Base-by-base conservation (phyloP, 139 green algal species). In the Coelastrella sp. region DNA sequence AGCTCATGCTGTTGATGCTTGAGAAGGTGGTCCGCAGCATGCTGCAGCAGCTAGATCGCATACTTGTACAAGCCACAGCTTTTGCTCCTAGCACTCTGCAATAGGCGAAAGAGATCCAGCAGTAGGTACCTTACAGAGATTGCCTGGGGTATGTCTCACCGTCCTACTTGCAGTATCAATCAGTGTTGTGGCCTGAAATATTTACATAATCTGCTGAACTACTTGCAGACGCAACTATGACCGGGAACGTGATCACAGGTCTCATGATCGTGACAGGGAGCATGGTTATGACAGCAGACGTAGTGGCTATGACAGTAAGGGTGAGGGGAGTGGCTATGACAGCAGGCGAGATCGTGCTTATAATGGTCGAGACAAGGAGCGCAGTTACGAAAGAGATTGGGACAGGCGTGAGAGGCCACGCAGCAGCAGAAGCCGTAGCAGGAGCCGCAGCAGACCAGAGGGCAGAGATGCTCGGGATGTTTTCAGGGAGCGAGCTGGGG, bases 391-490 rank as follows among this genome's bases (percentile, higher is more conserved):
- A 41, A 48, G 81, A 3, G 76, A 86, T 57, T 34, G 71, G 4
- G 72, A 77, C 53, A n/a, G 69, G 30, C 30, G 34, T 34, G 57
- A 75, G 17, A 84, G 60, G 38, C 23, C 35, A 23, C 11, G 17
- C 75, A 57, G 35, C 71, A 53, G 45, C 32, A 45, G 83, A 40
- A 85, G 84, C 3, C 51, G 75, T 37, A 88, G 84, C 84, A 38
- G 63, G 5, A 76, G 75, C 48, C 66, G 63, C 15, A 48, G 48
- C 11, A 48, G 51, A 4, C 45, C 38, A 27, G 74, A 57, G 63
- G 75, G 84, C 21, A 50, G 76, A 41, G 83, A 88, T 57, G 84
- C 84, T 9, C 51, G 84, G 21, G 84, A 88, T 73, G 88, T 59
- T 53, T 86, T 86, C 0, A 69, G 23, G 34, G 80, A 86, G 13